Base-by-base conservation (phyloP, 352 stramenopile genomes). In the Thraustotheca clavata region DNA sequence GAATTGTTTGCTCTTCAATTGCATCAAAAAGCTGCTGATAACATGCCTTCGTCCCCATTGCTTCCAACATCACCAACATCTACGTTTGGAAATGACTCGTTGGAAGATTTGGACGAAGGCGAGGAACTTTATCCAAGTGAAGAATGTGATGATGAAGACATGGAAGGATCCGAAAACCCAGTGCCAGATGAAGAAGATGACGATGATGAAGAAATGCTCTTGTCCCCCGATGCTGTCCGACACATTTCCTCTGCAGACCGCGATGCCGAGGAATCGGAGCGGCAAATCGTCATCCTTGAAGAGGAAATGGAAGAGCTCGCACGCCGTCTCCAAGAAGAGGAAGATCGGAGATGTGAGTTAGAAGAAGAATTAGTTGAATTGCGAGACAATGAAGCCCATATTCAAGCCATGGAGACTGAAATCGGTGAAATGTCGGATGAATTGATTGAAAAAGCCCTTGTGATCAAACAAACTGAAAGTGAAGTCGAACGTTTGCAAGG, bases 361-460 rank as follows among this genome's bases (percentile, higher is more conserved):
- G 84, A 93, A 69, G 59, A 72, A 0, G 77, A 93, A 32, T 40
- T 77, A 1, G 63, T 85, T 24, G 76, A 87, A 47, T 68, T 83
- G 1, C 77, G 81, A 24, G 79, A 86, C 26, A 80, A 62, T 49
- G 50, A 88, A 31, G 79, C 78, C 2, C 80, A 87, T 32, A 74
- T 77, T 34, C 79, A 90, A 29, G 78, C 79, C 12, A 87, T 93
- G 77, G 81, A 93, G 59, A 62, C 62, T 1, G 84, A 91, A 48
- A 81, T 93, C 60, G 77, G 70, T 0, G 80, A 89, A 35, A 89
- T 91, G 79, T 79, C 76, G 5, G 82, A 91, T 38, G 80, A 94
- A 59, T 49, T 91, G 50, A 89, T 90, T 40, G 76, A 68, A 12
- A 90, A 91, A 49, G 77, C 79, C 20, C 77, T 89, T 50, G 79